Conservation (phyloP, 257 asterid species). For the Coffea eugenioides region DNA sequence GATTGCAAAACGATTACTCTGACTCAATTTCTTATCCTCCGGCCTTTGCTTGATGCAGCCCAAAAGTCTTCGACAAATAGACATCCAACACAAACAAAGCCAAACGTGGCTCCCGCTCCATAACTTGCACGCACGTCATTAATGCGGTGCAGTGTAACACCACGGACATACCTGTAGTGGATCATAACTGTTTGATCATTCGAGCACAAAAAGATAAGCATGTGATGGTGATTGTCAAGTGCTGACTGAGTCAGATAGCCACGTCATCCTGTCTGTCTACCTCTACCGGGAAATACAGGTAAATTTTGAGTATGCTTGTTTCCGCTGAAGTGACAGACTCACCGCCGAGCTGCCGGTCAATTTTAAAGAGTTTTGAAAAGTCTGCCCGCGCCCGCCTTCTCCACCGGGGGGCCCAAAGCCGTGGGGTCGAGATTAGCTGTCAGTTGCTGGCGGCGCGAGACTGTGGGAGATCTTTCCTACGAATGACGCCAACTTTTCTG, state of each 20-base stretch:
- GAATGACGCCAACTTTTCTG: conserved; percentile 24
- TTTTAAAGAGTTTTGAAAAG: conserved; percentile 20
- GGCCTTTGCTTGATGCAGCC: not conserved
- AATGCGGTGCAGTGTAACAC: not conserved
- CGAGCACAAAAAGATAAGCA: not conserved
- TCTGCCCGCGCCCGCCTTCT: conserved; percentile 43
- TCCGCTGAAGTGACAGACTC: not conserved
- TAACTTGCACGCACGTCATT: not conserved
- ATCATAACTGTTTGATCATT: no score
- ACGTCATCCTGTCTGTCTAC: not conserved
- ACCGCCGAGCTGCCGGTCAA: conserved; percentile 13
- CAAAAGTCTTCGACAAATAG: not conserved
- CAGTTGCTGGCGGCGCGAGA: not conserved
- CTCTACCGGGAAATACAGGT: conserved; percentile 2
- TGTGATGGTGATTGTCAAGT: not conserved
- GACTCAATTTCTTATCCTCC: not conserved
- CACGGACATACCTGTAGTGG: not conserved
- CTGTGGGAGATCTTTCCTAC: conserved; percentile 9
- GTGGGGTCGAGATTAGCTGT: conserved; percentile 39
- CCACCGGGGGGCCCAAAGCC: no score
- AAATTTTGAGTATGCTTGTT: not conserved
- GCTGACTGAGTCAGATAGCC: not conserved
- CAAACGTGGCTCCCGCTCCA: not conserved
- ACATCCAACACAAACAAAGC: not conserved
- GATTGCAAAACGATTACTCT: not conserved